These are phyloP conservation scores for Rhynchosporium secalis DNA, from an alignment of 2,329 filamentous ascomycete genomes.

Conservation along the genomic window DNA sequence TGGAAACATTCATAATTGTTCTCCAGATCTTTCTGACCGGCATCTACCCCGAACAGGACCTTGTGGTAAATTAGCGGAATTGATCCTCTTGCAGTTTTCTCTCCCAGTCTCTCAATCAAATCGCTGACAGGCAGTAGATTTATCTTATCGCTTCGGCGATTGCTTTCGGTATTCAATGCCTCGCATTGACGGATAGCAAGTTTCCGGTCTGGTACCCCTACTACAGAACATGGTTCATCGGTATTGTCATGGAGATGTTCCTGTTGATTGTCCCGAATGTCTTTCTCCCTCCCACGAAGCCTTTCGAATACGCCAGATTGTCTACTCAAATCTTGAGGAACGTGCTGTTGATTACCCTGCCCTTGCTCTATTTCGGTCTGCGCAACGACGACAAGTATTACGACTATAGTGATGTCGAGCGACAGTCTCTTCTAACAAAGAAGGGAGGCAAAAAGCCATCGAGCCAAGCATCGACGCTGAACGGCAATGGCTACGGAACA, in stretches of 20 bases:
- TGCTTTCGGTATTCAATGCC: conserved; percentile 62
- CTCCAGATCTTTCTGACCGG: conserved; percentile 27
- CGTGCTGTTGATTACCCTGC: conserved; percentile 40
- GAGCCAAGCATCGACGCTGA: conserved; percentile 31
- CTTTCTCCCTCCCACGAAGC: conserved; percentile 26
- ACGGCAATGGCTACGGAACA: conserved; percentile 35
- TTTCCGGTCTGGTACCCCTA: conserved; percentile 62
- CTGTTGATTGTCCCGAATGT: conserved; percentile 45
- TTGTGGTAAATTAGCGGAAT: conserved; percentile 33
- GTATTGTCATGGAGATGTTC: conserved; percentile 55
- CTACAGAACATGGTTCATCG: conserved; percentile 61
- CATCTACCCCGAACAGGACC: conserved; percentile 36
- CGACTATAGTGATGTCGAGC: conserved; percentile 53
- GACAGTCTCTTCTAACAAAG: conserved; percentile 56
- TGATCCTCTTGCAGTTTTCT: background rate
- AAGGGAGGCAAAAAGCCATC: conserved; percentile 39
- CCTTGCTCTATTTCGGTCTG: conserved; percentile 39
- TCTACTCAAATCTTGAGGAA: conserved; percentile 36
- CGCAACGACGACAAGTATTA: conserved; percentile 37
- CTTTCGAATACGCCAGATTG: conserved; percentile 32
- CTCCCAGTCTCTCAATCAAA: background rate
- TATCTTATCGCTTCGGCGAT: conserved; percentile 62
- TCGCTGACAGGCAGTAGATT: conserved; percentile 42
- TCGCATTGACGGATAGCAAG: conserved; percentile 52
- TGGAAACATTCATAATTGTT: conserved; percentile 36